Evolutionary conservation across 2,329 filamentous ascomycete genomes (phyloP).

Genomic region (Zarea fungicola): DNA sequence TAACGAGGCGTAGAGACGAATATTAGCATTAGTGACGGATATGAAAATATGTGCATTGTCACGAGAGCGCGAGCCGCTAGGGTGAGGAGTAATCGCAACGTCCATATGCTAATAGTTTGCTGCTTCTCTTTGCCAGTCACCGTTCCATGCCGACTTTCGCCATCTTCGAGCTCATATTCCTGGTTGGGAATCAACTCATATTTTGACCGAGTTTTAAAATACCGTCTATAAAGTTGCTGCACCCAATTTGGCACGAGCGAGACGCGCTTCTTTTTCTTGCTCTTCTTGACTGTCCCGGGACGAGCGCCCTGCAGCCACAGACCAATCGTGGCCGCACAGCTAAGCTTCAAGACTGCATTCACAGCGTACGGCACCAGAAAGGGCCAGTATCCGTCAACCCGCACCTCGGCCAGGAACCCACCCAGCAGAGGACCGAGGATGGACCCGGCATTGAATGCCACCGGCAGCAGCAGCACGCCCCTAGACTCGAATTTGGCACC

Average conservation of each 20-base stretch:
- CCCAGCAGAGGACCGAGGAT: background rate
- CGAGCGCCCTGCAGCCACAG: background rate
- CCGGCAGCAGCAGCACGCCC: background rate
- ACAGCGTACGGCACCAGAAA: background rate
- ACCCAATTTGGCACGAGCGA: background rate
- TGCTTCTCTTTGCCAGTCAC: background rate
- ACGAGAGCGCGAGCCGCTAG: background rate
- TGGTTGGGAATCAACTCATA: background rate
- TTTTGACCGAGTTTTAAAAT: background rate
- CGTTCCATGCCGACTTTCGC: background rate
- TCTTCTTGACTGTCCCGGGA: background rate
- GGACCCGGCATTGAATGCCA: background rate
- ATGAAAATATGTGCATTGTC: background rate
- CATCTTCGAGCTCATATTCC: background rate
- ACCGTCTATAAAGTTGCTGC: background rate
- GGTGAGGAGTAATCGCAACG: background rate
- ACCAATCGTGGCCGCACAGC: background rate
- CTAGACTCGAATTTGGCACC: background rate
- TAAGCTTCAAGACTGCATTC: background rate
- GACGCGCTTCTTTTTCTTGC: background rate
- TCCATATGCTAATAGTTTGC: background rate
- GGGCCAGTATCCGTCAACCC: background rate
- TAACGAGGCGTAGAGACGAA: background rate
- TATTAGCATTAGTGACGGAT: background rate
- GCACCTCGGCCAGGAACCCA: background rate